Conservation (phyloP, 75 land plant species). For the Chamaecyparis obtusa region DNA sequence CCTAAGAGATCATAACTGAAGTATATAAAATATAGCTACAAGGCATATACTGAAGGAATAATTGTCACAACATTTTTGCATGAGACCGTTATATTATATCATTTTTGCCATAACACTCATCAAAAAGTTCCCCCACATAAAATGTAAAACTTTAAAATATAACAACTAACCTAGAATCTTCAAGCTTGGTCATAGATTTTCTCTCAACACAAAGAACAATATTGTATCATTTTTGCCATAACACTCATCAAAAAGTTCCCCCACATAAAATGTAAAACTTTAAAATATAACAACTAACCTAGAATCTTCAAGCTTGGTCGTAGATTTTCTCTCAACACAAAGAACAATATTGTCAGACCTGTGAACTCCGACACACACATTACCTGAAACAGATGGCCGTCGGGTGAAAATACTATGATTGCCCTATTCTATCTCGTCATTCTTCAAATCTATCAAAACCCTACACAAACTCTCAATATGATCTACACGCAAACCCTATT, state of each 20-base stretch:
- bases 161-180: conserved; percentile 68
- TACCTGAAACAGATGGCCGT: conserved; percentile 79
- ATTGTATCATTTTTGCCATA: too few relatives aligned
- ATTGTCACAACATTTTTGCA: too few relatives aligned
- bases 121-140: too few relatives aligned
- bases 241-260: too few relatives aligned
- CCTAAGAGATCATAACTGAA: too few relatives aligned
- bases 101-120: too few relatives aligned
- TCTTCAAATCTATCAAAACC: conserved; percentile 12
- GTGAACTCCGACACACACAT: conserved; percentile 89
- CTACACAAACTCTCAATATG: background rate
- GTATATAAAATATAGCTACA: too few relatives aligned
- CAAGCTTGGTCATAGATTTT: conserved; percentile 83
- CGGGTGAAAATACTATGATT: conserved; percentile 73
- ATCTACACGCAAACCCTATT: background rate
- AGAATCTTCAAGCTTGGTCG: conserved; percentile 87
- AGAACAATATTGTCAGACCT: conserved; percentile 84
- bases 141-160: background rate
- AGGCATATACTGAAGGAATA: too few relatives aligned
- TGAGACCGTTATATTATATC: too few relatives aligned
- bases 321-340: conserved; percentile 88
- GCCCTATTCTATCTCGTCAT: conserved; percentile 73
- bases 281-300: conserved; percentile 32
- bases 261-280: background rate
- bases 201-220: conserved; percentile 84